These are phyloP conservation scores for Epicoccum sorghinum DNA, from an alignment of 2,329 filamentous ascomycete genomes.

Conservation along the genomic window DNA sequence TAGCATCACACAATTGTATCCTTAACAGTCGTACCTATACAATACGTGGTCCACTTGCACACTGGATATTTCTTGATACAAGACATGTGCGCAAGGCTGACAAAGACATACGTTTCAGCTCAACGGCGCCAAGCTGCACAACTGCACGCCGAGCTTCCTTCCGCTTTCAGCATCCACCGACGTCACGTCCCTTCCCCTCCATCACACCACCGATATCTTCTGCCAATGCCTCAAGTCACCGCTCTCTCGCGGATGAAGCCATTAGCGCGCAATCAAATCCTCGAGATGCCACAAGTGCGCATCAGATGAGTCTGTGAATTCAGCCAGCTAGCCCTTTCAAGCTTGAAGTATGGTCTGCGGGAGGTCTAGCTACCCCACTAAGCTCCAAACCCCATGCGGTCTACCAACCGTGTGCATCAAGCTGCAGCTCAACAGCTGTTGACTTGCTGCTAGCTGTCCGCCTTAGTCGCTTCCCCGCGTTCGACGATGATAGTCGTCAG, in stretches of 20 bases:
- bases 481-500: constrained; percentile 13
- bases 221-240: constrained; percentile 5
- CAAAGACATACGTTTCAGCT: neutral
- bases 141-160: constrained; percentile 13
- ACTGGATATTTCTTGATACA: neutral
- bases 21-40: neutral
- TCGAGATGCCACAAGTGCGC: constrained; percentile 19
- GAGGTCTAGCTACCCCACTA: constrained; percentile 32
- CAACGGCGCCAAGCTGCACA: constrained; percentile 8
- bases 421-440: constrained; percentile 35
- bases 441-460: constrained; percentile 21
- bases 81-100: constrained; percentile 6
- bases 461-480: constrained; percentile 20
- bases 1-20: neutral
- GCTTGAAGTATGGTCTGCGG: constrained; percentile 6
- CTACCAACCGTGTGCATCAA: constrained; percentile 27
- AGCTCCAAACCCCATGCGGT: constrained; percentile 20
- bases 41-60: neutral
- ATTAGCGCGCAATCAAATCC: constrained; percentile 13
- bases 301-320: constrained; percentile 21
- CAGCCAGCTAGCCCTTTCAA: constrained; percentile 17
- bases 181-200: constrained; percentile 19
- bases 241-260: constrained; percentile 16
- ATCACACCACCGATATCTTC: constrained; percentile 16
- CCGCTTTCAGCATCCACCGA: constrained; percentile 13